Percentiles rank a stretch among this genome's conserved stretches.
Evolutionary conservation across 768 basidiomycete genomes (phyloP).

Genomic region (Panellus pusillus): DNA sequence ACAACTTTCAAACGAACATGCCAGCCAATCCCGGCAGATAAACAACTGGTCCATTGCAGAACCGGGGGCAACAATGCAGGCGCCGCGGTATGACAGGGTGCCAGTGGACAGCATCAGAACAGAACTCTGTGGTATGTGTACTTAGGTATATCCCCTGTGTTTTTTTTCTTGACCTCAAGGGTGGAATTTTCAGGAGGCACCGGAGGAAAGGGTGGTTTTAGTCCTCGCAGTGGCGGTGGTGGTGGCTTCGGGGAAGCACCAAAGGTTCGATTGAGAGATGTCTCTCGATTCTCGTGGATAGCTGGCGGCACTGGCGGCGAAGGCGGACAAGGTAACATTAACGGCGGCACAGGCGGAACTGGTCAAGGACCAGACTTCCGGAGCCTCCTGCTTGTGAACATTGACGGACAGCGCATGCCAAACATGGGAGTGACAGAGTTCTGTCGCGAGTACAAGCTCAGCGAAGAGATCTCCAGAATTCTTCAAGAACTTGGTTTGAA

Average conservation of each 20-base stretch:
- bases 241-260: constrained; percentile 2
- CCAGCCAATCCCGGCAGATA: too few relatives aligned
- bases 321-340: neutral
- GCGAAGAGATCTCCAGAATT: neutral
- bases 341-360: neutral
- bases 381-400: neutral
- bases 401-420: neutral
- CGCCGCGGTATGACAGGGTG: neutral
- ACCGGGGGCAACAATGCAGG: neutral
- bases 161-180: neutral
- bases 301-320: neutral
- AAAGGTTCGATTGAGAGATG: neutral
- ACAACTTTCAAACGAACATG: too few relatives aligned
- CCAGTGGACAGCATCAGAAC: neutral
- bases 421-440: neutral
- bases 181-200: neutral
- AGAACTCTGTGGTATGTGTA: neutral
- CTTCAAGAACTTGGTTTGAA: neutral
- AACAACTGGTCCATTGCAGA: neutral
- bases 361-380: neutral
- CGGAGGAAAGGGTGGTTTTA: neutral
- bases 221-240: neutral
- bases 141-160: neutral
- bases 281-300: neutral
- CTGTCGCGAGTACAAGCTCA: neutral